Percentiles rank a stretch among this genome's conserved stretches.
phyloP scores from a whole-genome alignment of 1,139 yeast genomes.

The Saccharomyces hybrid region DNA sequence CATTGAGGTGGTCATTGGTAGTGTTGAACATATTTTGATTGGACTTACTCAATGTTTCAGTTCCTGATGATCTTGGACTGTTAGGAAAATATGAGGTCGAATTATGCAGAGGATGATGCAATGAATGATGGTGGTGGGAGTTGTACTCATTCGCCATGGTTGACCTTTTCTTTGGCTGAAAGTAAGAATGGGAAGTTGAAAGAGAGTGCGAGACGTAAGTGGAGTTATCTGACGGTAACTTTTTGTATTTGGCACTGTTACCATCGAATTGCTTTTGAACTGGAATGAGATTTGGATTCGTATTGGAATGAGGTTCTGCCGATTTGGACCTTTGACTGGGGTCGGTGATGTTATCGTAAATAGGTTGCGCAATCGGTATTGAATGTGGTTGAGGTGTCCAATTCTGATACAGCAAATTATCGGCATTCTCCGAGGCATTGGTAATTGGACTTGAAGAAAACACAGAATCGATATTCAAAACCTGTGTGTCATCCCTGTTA shows the following conservation, averaged over 20 bases:
- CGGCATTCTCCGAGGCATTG: conserved; percentile 7
- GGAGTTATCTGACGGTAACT: background rate
- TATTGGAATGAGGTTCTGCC: conserved; percentile 34
- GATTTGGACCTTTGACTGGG: conserved; percentile 35
- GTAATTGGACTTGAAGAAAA: conserved; percentile 8
- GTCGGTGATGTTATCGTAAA: conserved; percentile 24
- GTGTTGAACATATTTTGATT: background rate
- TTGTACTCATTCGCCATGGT: conserved; percentile 6
- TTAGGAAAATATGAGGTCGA: background rate
- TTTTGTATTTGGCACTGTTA: conserved; percentile 3
- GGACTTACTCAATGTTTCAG: background rate
- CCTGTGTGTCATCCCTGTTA: conserved; percentile 13
- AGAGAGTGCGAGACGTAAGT: background rate
- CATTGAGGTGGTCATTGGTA: conserved; percentile 3
- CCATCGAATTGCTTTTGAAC: conserved; percentile 11
- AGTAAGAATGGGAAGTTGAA: background rate
- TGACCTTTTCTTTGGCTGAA: conserved; percentile 3
- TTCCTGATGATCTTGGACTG: background rate
- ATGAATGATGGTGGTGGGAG: background rate
- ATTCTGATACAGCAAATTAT: conserved; percentile 14
- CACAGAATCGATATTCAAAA: conserved; percentile 15
- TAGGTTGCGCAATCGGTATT: conserved; percentile 14
- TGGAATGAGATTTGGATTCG: conserved; percentile 13
- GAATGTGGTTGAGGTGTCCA: conserved; percentile 29
- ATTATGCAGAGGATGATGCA: background rate